These are phyloP conservation scores for Sphaerulina populicola DNA, from an alignment of 2,329 filamentous ascomycete genomes.

Conservation along the genomic window DNA sequence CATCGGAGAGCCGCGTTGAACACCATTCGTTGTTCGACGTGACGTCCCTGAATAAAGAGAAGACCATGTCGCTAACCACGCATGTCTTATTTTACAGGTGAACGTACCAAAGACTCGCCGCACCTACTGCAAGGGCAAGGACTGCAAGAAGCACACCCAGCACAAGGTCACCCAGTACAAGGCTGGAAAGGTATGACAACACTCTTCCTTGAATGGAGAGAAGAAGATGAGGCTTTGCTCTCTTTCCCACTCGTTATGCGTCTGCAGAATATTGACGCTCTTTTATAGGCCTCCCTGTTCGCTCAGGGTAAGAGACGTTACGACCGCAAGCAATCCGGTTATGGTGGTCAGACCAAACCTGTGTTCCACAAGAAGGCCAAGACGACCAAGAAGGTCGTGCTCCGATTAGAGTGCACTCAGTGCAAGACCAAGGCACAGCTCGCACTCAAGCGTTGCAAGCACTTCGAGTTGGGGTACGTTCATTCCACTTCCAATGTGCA, in stretches of 20 bases:
- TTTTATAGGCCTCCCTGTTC: constrained; percentile 69
- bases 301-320: constrained; percentile 99
- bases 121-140: constrained; percentile 96
- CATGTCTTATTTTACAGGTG: constrained; percentile 51
- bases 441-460: constrained; percentile 99
- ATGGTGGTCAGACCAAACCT: constrained; percentile 99
- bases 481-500: neutral
- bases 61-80: constrained; percentile 3
- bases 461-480: constrained; percentile 97
- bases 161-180: constrained; percentile 94
- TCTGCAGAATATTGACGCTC: neutral
- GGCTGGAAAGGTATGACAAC: constrained; percentile 66
- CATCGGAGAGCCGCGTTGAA: constrained; percentile 9
- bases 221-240: no score
- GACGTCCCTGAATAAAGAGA: constrained; percentile 6
- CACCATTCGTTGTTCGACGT: neutral
- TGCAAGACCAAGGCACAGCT: constrained; percentile 99
- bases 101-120: constrained; percentile 97
- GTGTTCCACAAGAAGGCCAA: constrained; percentile 99
- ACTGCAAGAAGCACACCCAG: constrained; percentile 69
- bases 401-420: constrained; percentile 91
- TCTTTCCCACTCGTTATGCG: neutral
- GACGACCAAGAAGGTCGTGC: constrained; percentile 99
- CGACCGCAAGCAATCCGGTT: constrained; percentile 98
- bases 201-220: neutral